Conservation (phyloP, 2,329 filamentous ascomycete species). For the Monilinia fructigena region DNA sequence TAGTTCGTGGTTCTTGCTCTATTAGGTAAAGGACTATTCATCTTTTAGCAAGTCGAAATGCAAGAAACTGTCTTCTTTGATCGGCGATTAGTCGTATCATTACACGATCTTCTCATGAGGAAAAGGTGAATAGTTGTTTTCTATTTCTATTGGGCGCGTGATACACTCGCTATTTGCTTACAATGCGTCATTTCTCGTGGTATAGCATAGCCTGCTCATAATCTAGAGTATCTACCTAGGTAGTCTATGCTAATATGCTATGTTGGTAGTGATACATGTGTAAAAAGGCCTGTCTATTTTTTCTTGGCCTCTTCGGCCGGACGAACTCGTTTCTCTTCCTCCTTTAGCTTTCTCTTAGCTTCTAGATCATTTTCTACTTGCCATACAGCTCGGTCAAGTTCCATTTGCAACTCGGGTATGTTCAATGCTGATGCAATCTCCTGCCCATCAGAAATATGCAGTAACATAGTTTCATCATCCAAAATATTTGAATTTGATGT, state of each 20-base stretch:
- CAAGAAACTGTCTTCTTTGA: slow-evolving; percentile 6
- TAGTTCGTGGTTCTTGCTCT: slow-evolving; percentile 15
- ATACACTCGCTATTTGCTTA: slow-evolving; percentile 7
- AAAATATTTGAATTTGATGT: slow-evolving; percentile 24
- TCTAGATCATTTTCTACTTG: slow-evolving; percentile 57
- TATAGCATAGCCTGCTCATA: slow-evolving; percentile 1
- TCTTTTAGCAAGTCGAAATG: background rate
- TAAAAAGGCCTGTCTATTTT: slow-evolving; percentile 23
- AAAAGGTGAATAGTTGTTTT: slow-evolving; percentile 13
- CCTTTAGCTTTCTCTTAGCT: slow-evolving; percentile 32
- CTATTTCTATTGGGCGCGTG: slow-evolving; percentile 9
- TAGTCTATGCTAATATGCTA: background rate
- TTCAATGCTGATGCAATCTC: slow-evolving; percentile 60
- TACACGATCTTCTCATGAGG: background rate
- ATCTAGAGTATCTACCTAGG: background rate
- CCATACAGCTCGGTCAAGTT: slow-evolving; percentile 73
- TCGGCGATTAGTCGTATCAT: slow-evolving; percentile 3
- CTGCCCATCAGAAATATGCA: slow-evolving; percentile 54
- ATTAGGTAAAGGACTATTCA: slow-evolving; percentile 11
- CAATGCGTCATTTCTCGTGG: slow-evolving; percentile 14
- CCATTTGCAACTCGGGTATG: slow-evolving; percentile 67
- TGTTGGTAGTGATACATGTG: slow-evolving; percentile 1
- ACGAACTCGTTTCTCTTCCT: slow-evolving; percentile 33
- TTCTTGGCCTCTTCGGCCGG: slow-evolving; percentile 28
- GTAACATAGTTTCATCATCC: slow-evolving; percentile 44